phyloP scores from a whole-genome alignment of 2,329 filamentous ascomycete species.

The Botrytis aclada region DNA sequence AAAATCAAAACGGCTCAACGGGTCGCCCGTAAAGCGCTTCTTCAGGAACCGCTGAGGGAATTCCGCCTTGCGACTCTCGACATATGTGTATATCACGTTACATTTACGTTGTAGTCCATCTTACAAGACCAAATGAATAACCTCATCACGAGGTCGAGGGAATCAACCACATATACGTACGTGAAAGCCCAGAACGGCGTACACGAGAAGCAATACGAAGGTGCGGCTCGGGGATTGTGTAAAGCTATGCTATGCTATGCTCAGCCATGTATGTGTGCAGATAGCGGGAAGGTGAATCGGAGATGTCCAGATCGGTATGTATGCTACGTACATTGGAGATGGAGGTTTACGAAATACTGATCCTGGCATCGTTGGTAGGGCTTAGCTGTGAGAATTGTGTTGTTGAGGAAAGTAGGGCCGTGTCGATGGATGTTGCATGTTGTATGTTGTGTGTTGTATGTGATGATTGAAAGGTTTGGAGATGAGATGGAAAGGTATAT shows the following conservation, averaged over 20 bases:
- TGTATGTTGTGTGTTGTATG: not conserved
- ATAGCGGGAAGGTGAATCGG: not conserved
- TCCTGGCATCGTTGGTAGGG: not conserved
- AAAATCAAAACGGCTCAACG: not conserved
- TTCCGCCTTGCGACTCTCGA: not conserved
- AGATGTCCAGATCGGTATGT: not conserved
- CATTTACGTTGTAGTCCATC: not conserved
- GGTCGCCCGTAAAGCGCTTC: not conserved
- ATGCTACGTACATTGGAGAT: not conserved
- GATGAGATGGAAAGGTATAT: not conserved
- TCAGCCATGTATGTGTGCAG: not conserved
- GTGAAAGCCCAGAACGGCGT: not conserved
- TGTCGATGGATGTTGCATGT: not conserved
- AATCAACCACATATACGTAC: not conserved
- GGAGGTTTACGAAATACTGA: not conserved
- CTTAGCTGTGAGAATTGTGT: not conserved
- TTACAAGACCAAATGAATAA: not conserved
- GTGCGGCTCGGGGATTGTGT: not conserved
- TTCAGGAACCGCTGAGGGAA: not conserved
- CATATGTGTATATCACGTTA: not conserved
- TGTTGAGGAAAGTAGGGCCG: not conserved
- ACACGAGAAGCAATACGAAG: not conserved
- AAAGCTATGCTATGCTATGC: not conserved
- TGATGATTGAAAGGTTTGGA: not conserved
- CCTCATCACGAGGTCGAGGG: not conserved